Conservation (phyloP, 495 filamentous ascomycete species). For the Penicilliopsis zonata region DNA sequence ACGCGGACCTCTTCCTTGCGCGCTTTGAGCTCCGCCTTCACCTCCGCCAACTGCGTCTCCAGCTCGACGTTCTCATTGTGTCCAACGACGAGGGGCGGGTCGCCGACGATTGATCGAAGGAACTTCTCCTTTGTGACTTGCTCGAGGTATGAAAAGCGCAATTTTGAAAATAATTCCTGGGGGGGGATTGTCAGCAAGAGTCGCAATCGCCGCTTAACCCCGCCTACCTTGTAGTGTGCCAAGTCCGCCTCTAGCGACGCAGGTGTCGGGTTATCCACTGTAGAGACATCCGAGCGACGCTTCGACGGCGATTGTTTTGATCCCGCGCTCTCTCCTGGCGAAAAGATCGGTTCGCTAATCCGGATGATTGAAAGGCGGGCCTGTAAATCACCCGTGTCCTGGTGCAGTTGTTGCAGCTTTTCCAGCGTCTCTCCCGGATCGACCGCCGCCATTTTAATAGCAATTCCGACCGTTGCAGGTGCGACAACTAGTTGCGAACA, state of each 20-base stretch:
- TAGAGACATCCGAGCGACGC: constrained; percentile 61
- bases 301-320: constrained; percentile 22
- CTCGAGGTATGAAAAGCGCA: constrained; percentile 73
- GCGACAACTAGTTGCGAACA: too few species aligned
- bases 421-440: constrained; percentile 19
- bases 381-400: constrained; percentile 36
- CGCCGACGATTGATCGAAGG: constrained; percentile 84
- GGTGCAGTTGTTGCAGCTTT: constrained; percentile 26
- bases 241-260: constrained; percentile 72
- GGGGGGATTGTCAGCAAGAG: background rate
- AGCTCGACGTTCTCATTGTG: constrained; percentile 72
- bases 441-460: constrained; percentile 12
- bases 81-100: constrained; percentile 74
- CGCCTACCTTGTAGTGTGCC: constrained; percentile 62
- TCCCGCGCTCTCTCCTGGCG: constrained; percentile 24
- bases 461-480: too few species aligned
- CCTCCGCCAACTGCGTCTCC: constrained; percentile 53
- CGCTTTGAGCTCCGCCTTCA: constrained; percentile 64
- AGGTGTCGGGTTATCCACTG: constrained; percentile 58
- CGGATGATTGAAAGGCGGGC: constrained; percentile 55
- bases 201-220: background rate
- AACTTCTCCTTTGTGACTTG: constrained; percentile 94
- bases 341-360: constrained; percentile 61
- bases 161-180: constrained; percentile 84
- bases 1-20: constrained; percentile 70